Base-by-base conservation (phyloP, 768 basidiomycete genomes). In the Cantharellus anzutake region DNA sequence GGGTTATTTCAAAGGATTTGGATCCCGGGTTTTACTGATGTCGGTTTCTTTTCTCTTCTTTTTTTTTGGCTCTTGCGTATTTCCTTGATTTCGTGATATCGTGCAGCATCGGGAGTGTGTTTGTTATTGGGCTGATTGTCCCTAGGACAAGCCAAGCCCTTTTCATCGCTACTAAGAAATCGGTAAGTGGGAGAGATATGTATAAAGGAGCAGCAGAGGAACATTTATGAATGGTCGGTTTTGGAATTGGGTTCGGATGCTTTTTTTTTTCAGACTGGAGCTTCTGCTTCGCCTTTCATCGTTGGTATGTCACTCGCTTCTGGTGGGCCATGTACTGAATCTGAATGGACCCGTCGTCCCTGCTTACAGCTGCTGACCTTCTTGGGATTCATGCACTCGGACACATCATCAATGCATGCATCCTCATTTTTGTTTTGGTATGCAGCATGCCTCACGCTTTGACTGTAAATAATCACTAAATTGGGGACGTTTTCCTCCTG, bases 71-170 rank as follows among this genome's bases (percentile, higher is more conserved):
- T 29, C 11, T 11, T 48, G 29, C 44, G 44, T 48, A 20, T 41
- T 16, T 57, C n/a, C 53, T 56, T 29, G 20, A 29, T 29, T 29
- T 29, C 20, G 20, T 29, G 20, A 29, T 29, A 39, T 58, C 55
- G 11, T 7, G 14, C 56, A 58, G 35, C 11, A 14, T 59, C 56
- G 52, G 61, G 14, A 76, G 79, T 7, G 80, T 87, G 3, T 82
- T 84, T 63, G 79, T 83, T 34, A 83, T 87, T 65, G 79, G 84
- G 52, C 69, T 88, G 59, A 74, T 81, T 59, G 82, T 87, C 35
- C 82, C 83, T 7, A 79, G 78, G 63, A 80, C 76, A 35, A 71
- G 79, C 5, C 59, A 70, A 66, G 63, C 65, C 4, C 67, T 76
- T 3, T 73, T 74, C 63, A 66, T 69, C 37, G 74, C 73, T 40